Conservation (phyloP, 164 flowering plant genomes). For the Amborella trichopoda region DNA sequence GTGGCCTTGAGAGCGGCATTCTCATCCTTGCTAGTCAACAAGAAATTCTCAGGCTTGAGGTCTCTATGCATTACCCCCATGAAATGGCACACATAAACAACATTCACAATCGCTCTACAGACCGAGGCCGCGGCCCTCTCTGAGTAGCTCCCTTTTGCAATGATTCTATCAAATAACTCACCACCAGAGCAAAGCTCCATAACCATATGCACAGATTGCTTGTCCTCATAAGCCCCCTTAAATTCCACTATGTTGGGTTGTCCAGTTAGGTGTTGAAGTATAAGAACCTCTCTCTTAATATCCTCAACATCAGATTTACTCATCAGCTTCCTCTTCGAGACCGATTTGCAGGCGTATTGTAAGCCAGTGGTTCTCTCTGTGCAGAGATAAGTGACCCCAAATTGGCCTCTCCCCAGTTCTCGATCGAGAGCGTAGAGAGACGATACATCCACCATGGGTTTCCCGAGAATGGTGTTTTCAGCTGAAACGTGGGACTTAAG, state of each 20-base stretch:
- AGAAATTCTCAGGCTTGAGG: constrained; percentile 93
- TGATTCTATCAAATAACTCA: constrained; percentile 84
- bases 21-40: constrained; percentile 66
- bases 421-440: constrained; percentile 42
- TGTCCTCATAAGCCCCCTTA: constrained; percentile 93
- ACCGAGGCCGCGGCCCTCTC: constrained; percentile 78
- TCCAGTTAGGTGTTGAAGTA: constrained; percentile 91
- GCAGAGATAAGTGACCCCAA: constrained; percentile 88
- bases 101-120: constrained; percentile 67
- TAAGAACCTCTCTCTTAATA: constrained; percentile 80
- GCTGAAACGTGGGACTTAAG: too few species aligned
- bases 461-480: constrained; percentile 70
- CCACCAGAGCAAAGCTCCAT: constrained; percentile 97
- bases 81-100: constrained; percentile 80
- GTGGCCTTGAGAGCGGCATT: constrained; percentile 72
- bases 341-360: constrained; percentile 75
- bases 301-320: constrained; percentile 72
- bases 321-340: constrained; percentile 72
- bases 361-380: constrained; percentile 48
- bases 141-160: constrained; percentile 80
- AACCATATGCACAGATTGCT: constrained; percentile 61
- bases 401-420: constrained; percentile 92
- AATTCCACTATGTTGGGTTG: constrained; percentile 84
- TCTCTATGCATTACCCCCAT: constrained; percentile 99
- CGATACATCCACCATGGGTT: constrained; percentile 60